Conservation (phyloP, 2,329 filamentous ascomycete species). For the Talaromyces sp. region DNA sequence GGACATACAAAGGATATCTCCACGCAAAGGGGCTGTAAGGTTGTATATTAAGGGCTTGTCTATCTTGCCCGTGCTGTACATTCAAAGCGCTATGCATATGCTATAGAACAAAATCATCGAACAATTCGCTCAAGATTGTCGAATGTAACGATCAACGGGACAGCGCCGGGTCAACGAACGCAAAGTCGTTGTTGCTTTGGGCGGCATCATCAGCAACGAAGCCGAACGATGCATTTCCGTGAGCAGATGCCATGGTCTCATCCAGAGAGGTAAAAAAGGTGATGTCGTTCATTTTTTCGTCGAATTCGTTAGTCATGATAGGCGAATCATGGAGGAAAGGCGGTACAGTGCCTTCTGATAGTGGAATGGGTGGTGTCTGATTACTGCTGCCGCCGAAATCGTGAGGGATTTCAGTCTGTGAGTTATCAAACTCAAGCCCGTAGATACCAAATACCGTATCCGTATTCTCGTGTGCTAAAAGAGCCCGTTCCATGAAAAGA, state of each 20-base stretch:
- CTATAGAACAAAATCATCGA: not conserved
- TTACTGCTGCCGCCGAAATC: not conserved
- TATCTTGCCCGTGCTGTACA: not conserved
- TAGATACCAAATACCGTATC: constrained; percentile 34
- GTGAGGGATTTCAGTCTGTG: not conserved
- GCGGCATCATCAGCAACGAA: constrained; percentile 12
- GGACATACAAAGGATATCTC: too few species aligned
- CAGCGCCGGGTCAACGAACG: constrained; percentile 34
- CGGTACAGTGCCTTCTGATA: not conserved
- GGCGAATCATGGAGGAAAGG: constrained; percentile 1
- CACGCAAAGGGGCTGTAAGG: not conserved
- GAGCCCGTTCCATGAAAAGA: constrained; percentile 39
- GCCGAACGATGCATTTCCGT: not conserved
- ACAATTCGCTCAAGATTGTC: not conserved
- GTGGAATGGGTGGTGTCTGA: not conserved
- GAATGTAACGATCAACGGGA: not conserved
- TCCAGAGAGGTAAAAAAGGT: constrained; percentile 6
- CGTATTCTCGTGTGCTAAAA: constrained; percentile 27
- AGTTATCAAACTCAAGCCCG: constrained; percentile 30
- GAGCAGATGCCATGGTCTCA: constrained; percentile 1
- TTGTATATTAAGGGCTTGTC: not conserved
- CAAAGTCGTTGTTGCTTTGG: constrained; percentile 33
- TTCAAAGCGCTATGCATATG: constrained; percentile 2
- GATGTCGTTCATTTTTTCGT: constrained; percentile 19
- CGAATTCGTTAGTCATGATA: constrained; percentile 17